Conservation (phyloP, 305 asterid species). For the Petunia hybrid region DNA sequence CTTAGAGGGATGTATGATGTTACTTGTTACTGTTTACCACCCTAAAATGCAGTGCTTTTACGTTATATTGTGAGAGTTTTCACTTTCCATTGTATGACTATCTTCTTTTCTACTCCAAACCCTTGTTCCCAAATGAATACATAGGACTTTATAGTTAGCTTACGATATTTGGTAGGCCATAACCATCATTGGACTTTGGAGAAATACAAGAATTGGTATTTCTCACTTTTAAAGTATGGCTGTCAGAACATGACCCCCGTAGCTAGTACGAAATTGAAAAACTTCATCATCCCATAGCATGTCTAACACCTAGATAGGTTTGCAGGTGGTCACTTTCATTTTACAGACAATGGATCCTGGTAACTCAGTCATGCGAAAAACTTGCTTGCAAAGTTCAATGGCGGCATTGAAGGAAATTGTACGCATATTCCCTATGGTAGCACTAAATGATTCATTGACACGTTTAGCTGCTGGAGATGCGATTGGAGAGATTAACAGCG, state of each 20-base stretch:
- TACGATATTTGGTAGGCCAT: slow-evolving; percentile 15
- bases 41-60: slow-evolving; percentile 5
- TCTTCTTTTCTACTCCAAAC: slow-evolving; percentile 17
- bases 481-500: slow-evolving; percentile 71
- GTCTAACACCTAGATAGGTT: slow-evolving; percentile 87
- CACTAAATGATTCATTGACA: slow-evolving; percentile 72
- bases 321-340: slow-evolving; percentile 92
- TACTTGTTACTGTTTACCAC: slow-evolving; percentile 24
- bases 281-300: slow-evolving; percentile 14
- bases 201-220: slow-evolving; percentile 17
- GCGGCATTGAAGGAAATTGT: slow-evolving; percentile 79
- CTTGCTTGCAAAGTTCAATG: slow-evolving; percentile 79
- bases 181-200: neutral
- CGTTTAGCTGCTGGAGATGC: slow-evolving; percentile 99
- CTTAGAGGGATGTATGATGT: slow-evolving; percentile 16
- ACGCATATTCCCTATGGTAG: slow-evolving; percentile 91
- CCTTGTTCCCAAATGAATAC: neutral
- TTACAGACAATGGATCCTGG: slow-evolving; percentile 98
- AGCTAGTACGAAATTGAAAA: slow-evolving; percentile 20
- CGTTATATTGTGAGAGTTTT: neutral
- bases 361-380: slow-evolving; percentile 84
- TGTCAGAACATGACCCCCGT: slow-evolving; percentile 9
- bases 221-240: slow-evolving; percentile 11
- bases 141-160: neutral
- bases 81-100: neutral